Base-by-base conservation (phyloP, 441 rosid genomes). In the Erodium texanum region DNA sequence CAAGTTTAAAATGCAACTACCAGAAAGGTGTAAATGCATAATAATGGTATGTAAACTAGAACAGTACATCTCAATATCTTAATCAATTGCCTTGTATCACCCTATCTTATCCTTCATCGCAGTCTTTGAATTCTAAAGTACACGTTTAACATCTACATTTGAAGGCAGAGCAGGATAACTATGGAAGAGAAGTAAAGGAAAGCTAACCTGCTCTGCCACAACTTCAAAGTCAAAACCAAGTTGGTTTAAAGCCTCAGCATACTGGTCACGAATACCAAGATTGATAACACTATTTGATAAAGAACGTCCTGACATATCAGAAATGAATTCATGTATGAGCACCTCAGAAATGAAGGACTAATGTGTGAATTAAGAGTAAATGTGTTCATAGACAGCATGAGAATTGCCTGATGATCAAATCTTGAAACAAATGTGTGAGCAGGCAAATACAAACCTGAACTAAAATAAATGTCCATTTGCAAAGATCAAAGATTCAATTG, bases 181-280 rank as follows among this genome's bases (percentile, higher is more conserved):
- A 59, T 59, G 23, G 64, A 23, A 58, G 19, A 64, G 12, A 34
- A 24, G 10, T 20, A 71, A 66, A 34, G 65, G 24, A 38, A 71
- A 65, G 65, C 76, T 66, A 72, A 83, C 87, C 85, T 83, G 87
- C 79, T 83, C 87, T 9, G 82, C 85, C 73, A 83, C 36, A 73
- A 83, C 85, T 76, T 83, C 87, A 63, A 74, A 81, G 64, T 83
- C 85, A 75, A 83, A 83, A 74, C 85, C 87, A 71, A 83, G 85
- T 73, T 83, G 85, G 67, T 34, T 72, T 52, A 83, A 72, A 66
- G 87, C 85, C 64, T 83, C 85, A 11, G 72, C 79, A 73, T 69
- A 79, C 65, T 83, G 83, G 67, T 83, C 83, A 14, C 78, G 74
- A 24, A 83, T 70, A n/a, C 87, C 85, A 22, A 83, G 85, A 74